Percentiles rank a stretch among this genome's conserved stretches.
phyloP scores from a whole-genome alignment of 2,329 filamentous ascomycete species.

The Fusarium xyrophilum region DNA sequence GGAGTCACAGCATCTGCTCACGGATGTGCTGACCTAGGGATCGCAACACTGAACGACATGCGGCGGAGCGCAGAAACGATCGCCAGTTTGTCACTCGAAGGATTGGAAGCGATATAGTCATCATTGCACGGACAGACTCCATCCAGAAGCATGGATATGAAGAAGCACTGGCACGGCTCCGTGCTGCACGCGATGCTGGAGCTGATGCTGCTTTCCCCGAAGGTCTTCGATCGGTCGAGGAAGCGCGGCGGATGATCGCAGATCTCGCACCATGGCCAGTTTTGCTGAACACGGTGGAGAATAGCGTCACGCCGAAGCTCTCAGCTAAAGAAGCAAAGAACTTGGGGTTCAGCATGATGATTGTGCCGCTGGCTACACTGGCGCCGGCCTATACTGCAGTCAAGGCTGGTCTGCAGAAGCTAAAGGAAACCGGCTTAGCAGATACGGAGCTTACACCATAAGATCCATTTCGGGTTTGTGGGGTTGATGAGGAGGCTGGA shows the following conservation, averaged over 20 bases:
- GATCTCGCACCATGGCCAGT: not conserved
- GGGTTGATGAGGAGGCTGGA: conserved; percentile 1
- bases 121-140: not conserved
- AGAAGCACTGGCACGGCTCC: not conserved
- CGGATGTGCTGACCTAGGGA: not conserved
- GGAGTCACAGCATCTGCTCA: conserved; percentile 1
- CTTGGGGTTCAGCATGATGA: conserved; percentile 1
- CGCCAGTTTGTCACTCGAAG: not conserved
- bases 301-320: not conserved
- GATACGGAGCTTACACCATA: not conserved
- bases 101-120: not conserved
- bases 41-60: conserved; percentile 5
- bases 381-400: not conserved
- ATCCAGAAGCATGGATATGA: conserved; percentile 3
- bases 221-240: not conserved
- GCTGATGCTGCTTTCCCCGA: not conserved
- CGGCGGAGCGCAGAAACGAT: not conserved
- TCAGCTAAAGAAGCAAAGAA: not conserved
- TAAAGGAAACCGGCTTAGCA: not conserved
- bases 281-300: conserved; percentile 1
- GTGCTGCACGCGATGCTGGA: not conserved
- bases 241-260: not conserved
- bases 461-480: not conserved
- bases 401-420: not conserved
- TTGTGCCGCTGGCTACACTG: not conserved